Base-by-base conservation (phyloP, 2,329 filamentous ascomycete genomes). In the Tolypocladium endophyticum region DNA sequence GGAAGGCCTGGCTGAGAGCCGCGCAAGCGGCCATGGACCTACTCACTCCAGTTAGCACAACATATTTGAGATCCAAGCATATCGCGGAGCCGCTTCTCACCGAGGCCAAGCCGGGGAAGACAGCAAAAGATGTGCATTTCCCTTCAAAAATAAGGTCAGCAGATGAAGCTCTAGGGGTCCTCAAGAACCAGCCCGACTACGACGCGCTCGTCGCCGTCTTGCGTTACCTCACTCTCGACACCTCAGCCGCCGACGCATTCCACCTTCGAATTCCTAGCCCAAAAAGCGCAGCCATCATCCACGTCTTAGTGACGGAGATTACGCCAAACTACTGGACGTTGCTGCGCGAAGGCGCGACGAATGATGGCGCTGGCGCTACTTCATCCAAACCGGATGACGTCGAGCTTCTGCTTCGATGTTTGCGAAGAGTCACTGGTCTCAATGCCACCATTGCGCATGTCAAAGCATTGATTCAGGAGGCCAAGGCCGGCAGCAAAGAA, bases 261-360 rank as follows among this genome's bases (percentile, higher is more conserved):
- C 63, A 61, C 20, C 60, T 74, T 12, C 67, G 67, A 12, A 58
- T 61, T 3, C 87, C 90, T 4, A 82, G 82, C 38, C 86, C 92
- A 1, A 76, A 84, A 62, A 83, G 86, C 60, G 86, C 90, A 25
- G 89, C 92, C 66, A 83, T 97, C 38, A 78, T 93, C 58, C 87
- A 92, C 68, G 76, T 84, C 3, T 75, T 99, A 41, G 85, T 95
- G 61, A 86, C 82, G 20, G 83, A 86, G 38, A 92, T 89, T 33
- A 77, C 91, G 9, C 89, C 90, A 1, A 89, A 92, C 69, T 96
- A 93, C 73, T 97, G 94, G 93, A 70, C 78, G 3, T 67, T 84
- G 11, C 69, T 93, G 20, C 74, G 77, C 43, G 80, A 82, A 60
- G 75, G 74, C n/a, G 70, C 70, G 35, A 61, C 65, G 3, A 41